Evolutionary conservation across 2,329 filamentous ascomycete species (phyloP).

Genomic region (Botrytis medusae): DNA sequence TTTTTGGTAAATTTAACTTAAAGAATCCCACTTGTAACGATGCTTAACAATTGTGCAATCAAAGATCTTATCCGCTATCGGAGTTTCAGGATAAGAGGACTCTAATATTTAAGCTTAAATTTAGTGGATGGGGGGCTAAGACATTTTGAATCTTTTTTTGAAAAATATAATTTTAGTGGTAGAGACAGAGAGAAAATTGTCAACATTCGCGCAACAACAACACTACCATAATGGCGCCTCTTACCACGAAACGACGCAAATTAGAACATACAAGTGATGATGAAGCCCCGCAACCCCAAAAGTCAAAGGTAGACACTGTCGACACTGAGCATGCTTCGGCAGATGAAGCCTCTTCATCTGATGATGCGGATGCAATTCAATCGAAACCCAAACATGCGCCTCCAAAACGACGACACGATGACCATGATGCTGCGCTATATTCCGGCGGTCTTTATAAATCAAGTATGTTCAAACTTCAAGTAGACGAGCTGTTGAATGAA

Average conservation of each 20-base stretch:
- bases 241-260: constrained; percentile 41
- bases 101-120: constrained; percentile 25
- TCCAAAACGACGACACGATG: constrained; percentile 29
- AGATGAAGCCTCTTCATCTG: constrained; percentile 18
- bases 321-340: constrained; percentile 16
- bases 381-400: constrained; percentile 21
- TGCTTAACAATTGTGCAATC: neutral
- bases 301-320: constrained; percentile 18
- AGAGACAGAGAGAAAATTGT: neutral
- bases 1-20: neutral
- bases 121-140: constrained; percentile 6
- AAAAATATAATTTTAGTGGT: constrained; percentile 20
- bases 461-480: constrained; percentile 65
- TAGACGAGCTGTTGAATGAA: constrained; percentile 61
- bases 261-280: constrained; percentile 31
- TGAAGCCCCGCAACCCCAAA: constrained; percentile 1
- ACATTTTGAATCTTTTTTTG: constrained; percentile 16
- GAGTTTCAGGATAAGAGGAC: constrained; percentile 15
- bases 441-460: constrained; percentile 55
- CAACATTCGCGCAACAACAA: constrained; percentile 8
- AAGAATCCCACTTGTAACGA: neutral
- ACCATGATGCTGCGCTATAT: constrained; percentile 44
- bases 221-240: constrained; percentile 28
- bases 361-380: constrained; percentile 30
- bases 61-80: constrained; percentile 26